A percentile compares a stretch with the other conserved stretches of the same genome.
Evolutionary conservation across 768 basidiomycete genomes (phyloP).

Genomic region (Suillus lakei): DNA sequence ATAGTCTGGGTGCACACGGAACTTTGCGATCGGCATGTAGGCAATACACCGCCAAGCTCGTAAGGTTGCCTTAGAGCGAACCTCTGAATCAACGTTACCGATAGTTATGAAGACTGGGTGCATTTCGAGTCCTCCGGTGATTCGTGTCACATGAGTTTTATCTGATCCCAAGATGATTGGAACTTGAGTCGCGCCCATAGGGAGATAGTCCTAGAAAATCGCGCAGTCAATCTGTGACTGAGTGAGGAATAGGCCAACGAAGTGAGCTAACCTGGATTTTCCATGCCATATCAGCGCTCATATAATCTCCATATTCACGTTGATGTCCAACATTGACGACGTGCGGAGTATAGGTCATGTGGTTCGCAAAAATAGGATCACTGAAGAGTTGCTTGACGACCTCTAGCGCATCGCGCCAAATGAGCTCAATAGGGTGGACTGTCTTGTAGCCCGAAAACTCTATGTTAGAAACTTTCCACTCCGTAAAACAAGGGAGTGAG

Average conservation of each 20-base stretch:
- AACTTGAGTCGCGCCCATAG: constrained; percentile 30
- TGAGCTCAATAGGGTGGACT: constrained; percentile 20
- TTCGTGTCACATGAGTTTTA: constrained; percentile 37
- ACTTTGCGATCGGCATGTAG: constrained; percentile 34
- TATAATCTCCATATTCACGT: constrained; percentile 27
- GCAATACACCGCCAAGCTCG: constrained; percentile 21
- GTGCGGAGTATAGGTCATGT: constrained; percentile 26
- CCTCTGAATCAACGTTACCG: constrained; percentile 32
- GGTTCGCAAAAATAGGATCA: constrained; percentile 25
- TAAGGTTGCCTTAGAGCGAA: constrained; percentile 12
- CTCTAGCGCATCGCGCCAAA: constrained; percentile 31
- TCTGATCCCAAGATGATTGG: constrained; percentile 35
- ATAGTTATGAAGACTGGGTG: constrained; percentile 26
- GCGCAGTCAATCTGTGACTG: not conserved
- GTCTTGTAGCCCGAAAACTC: constrained; percentile 15
- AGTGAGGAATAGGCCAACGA: constrained; percentile 31
- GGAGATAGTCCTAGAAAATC: constrained; percentile 30
- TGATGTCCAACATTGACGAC: constrained; percentile 5
- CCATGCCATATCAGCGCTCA: constrained; percentile 25
- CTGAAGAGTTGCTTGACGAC: constrained; percentile 25
- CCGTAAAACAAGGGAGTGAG: constrained; percentile 22
- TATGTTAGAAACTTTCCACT: constrained; percentile 23
- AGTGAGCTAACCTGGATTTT: constrained; percentile 25
- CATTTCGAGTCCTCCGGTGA: constrained; percentile 32
- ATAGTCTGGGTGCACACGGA: constrained; percentile 23